These are phyloP conservation scores for Oligophagozyma castellii DNA, from an alignment of 1,139 yeast species.

Conservation along the genomic window DNA sequence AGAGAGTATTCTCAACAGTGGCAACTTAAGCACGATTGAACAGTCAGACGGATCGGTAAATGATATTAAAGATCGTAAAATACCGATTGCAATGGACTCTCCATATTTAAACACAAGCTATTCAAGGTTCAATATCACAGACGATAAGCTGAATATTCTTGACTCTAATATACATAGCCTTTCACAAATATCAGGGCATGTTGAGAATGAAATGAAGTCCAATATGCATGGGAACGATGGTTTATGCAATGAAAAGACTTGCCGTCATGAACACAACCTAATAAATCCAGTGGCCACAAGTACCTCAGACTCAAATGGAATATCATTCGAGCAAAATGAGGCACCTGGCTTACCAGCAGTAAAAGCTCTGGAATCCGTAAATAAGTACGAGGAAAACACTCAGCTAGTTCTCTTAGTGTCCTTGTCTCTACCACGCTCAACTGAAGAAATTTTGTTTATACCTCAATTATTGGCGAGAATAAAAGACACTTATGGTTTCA, in stretches of 20 bases:
- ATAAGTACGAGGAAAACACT: constrained; percentile 33
- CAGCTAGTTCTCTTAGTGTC: constrained; percentile 57
- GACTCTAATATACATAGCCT: not conserved
- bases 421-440: constrained; percentile 58
- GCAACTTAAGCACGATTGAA: too few species aligned
- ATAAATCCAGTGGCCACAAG: constrained; percentile 19
- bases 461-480: constrained; percentile 58
- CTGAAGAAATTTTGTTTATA: constrained; percentile 62
- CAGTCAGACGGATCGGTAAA: not conserved
- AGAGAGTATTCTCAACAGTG: not conserved
- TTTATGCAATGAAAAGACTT: too few species aligned
- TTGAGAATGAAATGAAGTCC: not conserved
- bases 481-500: constrained; percentile 56
- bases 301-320: constrained; percentile 17
- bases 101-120: not conserved
- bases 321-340: constrained; percentile 40
- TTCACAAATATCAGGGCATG: not conserved
- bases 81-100: too few species aligned
- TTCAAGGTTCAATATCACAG: not conserved
- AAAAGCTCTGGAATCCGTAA: constrained; percentile 32
- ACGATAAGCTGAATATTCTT: not conserved
- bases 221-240: not conserved
- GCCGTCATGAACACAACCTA: constrained; percentile 36
- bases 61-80: not conserved
- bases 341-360: constrained; percentile 79